These are phyloP conservation scores for Prunus yedoensis DNA, from an alignment of 331 rosid species.

Conservation along the genomic window DNA sequence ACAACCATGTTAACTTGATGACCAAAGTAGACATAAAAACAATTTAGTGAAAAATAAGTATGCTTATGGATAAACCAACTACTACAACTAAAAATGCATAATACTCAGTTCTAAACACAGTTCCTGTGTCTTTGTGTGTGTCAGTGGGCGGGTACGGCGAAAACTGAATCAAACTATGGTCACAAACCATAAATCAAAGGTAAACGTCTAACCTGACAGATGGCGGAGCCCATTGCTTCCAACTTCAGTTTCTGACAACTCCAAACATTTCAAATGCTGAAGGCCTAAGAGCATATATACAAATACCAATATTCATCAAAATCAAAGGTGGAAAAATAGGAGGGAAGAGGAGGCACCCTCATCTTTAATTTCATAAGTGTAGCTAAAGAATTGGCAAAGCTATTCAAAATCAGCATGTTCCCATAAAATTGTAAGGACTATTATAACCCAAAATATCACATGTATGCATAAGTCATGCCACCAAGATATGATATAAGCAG, in stretches of 20 bases:
- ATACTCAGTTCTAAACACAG: not conserved
- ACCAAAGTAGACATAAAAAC: not conserved
- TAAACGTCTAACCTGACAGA: slow-evolving; percentile 66
- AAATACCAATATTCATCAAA: slow-evolving; percentile 19
- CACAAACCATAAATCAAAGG: not conserved
- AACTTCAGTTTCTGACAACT: slow-evolving; percentile 85
- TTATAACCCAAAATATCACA: not conserved
- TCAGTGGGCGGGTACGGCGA: not conserved
- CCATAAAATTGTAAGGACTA: not conserved
- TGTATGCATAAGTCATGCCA: not conserved
- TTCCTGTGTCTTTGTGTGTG: not conserved
- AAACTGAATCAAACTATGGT: not conserved
- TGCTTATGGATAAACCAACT: not conserved
- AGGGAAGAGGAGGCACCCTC: not conserved
- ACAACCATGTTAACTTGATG: not conserved
- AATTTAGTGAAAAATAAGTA: not conserved
- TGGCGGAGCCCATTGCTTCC: slow-evolving; percentile 80
- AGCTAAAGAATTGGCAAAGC: not conserved
- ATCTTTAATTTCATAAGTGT: not conserved
- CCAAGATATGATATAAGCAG: not conserved
- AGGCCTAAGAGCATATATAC: slow-evolving; percentile 54
- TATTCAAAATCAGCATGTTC: not conserved
- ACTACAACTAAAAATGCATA: not conserved
- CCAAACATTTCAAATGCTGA: slow-evolving; percentile 70
- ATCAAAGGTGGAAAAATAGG: not conserved